Evolutionary conservation across 176 grass and related monocot species (phyloP), one percentile per base, ranked within the genome.

Genomic region (Triticum dicoccoides): DNA sequence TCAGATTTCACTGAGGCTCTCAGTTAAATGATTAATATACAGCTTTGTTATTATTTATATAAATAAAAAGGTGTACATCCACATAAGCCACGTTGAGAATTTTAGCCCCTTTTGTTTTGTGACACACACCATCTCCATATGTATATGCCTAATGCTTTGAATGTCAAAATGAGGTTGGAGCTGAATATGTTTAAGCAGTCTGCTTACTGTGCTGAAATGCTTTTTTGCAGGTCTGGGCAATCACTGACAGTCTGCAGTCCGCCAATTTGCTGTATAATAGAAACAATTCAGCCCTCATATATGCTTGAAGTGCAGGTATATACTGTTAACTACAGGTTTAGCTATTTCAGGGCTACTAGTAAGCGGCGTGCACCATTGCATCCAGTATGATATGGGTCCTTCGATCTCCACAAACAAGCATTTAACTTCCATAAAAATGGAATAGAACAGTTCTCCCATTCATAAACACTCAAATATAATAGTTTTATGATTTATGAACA

Each of bases 301-400:
- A 27, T 94, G 21, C 84, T 91, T 52, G 92, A 94, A 87, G 54
- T 89, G 18, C 81, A 91, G 92, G 87, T 94, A 87, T 37, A 5
- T 63, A 13, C 39, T 41, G 9, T 41, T 0, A 24, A 7, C 32
- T 76, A 82, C 29, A 49, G 18, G 81, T 76, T 81, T 15, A 47
- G 20, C 49, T 82, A 66, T 45, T 34, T 33, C 32, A 44, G 24
- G 47, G 62, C 11, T 67, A 9, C 11, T 61, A 63, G 61, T 80
- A 29, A 27, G 4, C 61, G 14, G 34, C 5, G 34, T 35, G 34
- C 34, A 35, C 34, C 34, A 35, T 35, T 35, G 34, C 34, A 35
- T 35, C 34, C 34, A 35, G 34, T 35, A 35, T 30, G 29, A 30
- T 35, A 35, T 35, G 34, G 3, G 52, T 58, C 9, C 35, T 39